Evolutionary conservation across 805 yeast species (phyloP).

Genomic region (Cyberlindnera euphorbiae): DNA sequence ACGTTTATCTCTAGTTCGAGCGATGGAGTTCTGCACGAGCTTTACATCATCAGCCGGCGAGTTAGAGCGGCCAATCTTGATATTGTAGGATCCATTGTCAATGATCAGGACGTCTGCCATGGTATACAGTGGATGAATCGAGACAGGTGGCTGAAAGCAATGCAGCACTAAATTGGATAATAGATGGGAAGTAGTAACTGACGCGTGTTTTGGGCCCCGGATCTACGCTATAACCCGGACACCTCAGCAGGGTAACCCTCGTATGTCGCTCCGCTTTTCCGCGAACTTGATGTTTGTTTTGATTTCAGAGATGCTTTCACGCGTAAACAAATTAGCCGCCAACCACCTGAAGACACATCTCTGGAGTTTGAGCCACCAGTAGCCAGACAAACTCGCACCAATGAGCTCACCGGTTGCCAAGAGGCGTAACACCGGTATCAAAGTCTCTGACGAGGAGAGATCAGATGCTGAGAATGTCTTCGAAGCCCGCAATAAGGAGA

Average conservation of each 20-base stretch:
- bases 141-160: no score
- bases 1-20: constrained; percentile 71
- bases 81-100: constrained; percentile 86
- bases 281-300: constrained; percentile 13
- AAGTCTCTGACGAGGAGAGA: constrained; percentile 12
- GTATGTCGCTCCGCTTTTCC: neutral
- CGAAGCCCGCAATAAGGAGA: constrained; percentile 18
- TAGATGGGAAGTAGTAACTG: no score
- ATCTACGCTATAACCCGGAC: no score
- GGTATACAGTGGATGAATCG: neutral
- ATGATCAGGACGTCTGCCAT: constrained; percentile 44
- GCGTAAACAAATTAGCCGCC: neutral
- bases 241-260: constrained; percentile 6
- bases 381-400: neutral
- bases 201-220: no score
- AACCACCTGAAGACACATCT: no score
- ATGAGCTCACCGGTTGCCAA: constrained; percentile 22
- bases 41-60: constrained; percentile 36
- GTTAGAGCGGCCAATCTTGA: constrained; percentile 57
- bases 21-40: constrained; percentile 60
- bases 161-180: no score
- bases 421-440: constrained; percentile 18
- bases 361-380: no score
- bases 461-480: constrained; percentile 13
- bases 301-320: constrained; percentile 10